phyloP scores from a whole-genome alignment of 129 eudicot species.

The Escallonia rubra region DNA sequence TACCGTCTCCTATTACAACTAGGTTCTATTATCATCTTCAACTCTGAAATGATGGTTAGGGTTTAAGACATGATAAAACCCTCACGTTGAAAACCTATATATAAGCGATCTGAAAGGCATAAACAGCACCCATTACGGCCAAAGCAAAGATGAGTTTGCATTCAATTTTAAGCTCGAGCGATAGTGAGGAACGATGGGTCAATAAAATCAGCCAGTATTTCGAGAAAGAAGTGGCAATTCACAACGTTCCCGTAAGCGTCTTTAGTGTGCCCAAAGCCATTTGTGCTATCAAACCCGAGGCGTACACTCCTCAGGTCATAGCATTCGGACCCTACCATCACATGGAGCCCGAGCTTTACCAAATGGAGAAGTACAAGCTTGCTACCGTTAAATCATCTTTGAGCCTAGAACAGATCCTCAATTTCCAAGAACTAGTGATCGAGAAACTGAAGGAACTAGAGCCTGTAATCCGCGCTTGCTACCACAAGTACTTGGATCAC shows the following conservation, averaged over 20 bases:
- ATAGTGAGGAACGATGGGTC: conserved; percentile 14
- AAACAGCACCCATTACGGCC: too few relatives aligned
- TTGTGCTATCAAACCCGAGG: conserved; percentile 7
- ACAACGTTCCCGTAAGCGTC: conserved; percentile 1
- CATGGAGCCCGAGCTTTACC: conserved; percentile 11
- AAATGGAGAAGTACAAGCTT: conserved; percentile 13
- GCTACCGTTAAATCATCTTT: conserved; percentile 7
- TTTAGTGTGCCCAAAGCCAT: conserved; percentile 15
- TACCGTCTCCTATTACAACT: too few relatives aligned
- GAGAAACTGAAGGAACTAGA: neutral
- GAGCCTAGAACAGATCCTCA: neutral
- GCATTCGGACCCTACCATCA: conserved; percentile 25
- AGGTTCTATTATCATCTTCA: too few relatives aligned
- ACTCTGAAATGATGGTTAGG: too few relatives aligned
- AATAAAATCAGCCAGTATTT: neutral
- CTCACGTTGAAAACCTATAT: too few relatives aligned
- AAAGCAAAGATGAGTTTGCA: neutral
- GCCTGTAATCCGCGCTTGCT: conserved; percentile 9
- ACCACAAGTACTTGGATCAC: conserved; percentile 18
- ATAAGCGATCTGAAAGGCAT: too few relatives aligned
- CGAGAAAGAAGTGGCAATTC: neutral
- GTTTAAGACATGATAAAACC: too few relatives aligned
- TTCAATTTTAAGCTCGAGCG: neutral
- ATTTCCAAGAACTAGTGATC: conserved; percentile 3
- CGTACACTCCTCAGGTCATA: conserved; percentile 18